These are phyloP conservation scores for Wallacemonas collosoma DNA, from an alignment of 208 protist species.

Conservation along the genomic window DNA sequence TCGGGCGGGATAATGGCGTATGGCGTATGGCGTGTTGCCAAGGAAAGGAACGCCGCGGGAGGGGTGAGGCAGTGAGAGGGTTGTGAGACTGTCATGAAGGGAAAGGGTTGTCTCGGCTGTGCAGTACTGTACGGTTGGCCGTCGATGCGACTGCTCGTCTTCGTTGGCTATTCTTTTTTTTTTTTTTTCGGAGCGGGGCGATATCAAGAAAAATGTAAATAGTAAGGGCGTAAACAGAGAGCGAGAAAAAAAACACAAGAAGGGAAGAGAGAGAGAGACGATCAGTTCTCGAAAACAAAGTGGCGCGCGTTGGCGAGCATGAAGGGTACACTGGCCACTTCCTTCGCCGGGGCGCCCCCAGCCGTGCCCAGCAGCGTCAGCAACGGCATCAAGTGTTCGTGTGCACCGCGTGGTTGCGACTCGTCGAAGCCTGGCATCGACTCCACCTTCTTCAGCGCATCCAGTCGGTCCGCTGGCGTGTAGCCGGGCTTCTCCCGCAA, in stretches of 20 bases:
- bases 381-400: slow-evolving; percentile 88
- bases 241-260: background rate
- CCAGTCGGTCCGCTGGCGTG: slow-evolving; percentile 33
- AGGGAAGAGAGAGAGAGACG: background rate
- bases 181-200: background rate
- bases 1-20: no score
- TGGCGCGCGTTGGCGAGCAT: slow-evolving; percentile 3
- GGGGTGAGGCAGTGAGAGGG: background rate
- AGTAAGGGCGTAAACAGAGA: background rate
- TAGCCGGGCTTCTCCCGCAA: slow-evolving; percentile 22
- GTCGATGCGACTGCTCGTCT: background rate
- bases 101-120: no score
- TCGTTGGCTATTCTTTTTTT: background rate
- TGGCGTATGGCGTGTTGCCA: background rate
- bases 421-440: slow-evolving; percentile 65
- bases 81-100: no score
- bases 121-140: no score
- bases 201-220: background rate
- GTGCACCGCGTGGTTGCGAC: slow-evolving; percentile 42
- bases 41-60: background rate
- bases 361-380: slow-evolving; percentile 66
- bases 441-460: slow-evolving; percentile 35
- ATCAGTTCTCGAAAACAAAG: slow-evolving; percentile 10
- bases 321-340: slow-evolving; percentile 19
- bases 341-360: slow-evolving; percentile 30